These are phyloP conservation scores for Gillenia trifoliata DNA, from an alignment of 306 rosid species.

Conservation along the genomic window DNA sequence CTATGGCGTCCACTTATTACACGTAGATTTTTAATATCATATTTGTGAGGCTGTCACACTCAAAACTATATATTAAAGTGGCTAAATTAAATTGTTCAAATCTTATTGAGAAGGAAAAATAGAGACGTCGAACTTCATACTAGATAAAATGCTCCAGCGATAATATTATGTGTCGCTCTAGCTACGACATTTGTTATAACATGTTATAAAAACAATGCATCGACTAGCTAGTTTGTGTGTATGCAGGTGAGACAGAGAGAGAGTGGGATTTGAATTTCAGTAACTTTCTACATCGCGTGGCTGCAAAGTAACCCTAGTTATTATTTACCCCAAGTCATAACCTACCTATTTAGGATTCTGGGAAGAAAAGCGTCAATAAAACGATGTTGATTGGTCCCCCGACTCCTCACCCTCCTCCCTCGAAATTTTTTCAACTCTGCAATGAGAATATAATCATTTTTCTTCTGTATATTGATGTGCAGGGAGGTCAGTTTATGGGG, in stretches of 20 bases:
- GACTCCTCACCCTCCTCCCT: not conserved
- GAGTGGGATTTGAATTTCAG: no score
- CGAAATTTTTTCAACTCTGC: not conserved
- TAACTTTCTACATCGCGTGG: not conserved
- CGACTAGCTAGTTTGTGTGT: no score
- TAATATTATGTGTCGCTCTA: not conserved
- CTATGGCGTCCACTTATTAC: not conserved
- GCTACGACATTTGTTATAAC: not conserved
- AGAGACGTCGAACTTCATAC: not conserved
- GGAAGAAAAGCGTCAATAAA: not conserved
- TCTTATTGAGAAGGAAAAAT: not conserved
- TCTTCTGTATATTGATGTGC: not conserved
- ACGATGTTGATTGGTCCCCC: not conserved
- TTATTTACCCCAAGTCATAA: not conserved
- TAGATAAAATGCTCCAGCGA: not conserved
- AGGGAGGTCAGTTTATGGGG: not conserved
- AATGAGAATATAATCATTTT: not conserved
- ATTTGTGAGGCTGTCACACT: no score
- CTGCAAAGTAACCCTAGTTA: no score
- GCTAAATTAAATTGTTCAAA: not conserved
- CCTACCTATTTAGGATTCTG: not conserved
- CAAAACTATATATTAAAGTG: not conserved
- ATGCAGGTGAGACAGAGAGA: no score
- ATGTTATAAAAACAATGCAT: not conserved
- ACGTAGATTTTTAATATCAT: no score